phyloP scores from a whole-genome alignment of 106 monocot species.

The Ottelia alismoides region DNA sequence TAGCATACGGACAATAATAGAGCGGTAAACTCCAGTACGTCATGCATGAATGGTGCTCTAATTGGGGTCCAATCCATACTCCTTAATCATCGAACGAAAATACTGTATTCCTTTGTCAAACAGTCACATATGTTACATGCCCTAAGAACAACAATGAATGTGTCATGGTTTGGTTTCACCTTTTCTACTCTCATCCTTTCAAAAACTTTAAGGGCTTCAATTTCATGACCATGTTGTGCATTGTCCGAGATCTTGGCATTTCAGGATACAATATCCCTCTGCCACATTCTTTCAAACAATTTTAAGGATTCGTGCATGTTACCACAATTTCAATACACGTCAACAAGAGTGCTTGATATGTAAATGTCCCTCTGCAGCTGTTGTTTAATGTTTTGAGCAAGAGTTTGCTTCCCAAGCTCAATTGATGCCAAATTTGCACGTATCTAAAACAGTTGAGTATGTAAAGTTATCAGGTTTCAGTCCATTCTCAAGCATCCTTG shows the following conservation, averaged over 20 bases:
- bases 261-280: constrained; percentile 68
- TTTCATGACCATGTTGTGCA: constrained; percentile 56
- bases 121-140: constrained; percentile 79
- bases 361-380: constrained; percentile 43
- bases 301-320: constrained; percentile 50
- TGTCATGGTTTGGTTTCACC: constrained; percentile 54
- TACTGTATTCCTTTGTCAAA: constrained; percentile 41
- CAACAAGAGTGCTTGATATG: constrained; percentile 75
- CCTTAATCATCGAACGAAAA: constrained; percentile 42
- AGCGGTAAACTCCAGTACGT: no score
- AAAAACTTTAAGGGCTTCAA: constrained; percentile 53
- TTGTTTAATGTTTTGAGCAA: constrained; percentile 59
- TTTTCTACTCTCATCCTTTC: constrained; percentile 54
- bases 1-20: no score
- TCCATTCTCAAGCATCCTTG: constrained; percentile 40
- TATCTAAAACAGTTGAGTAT: constrained; percentile 71
- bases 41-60: constrained; percentile 92
- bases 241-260: constrained; percentile 81
- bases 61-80: constrained; percentile 55
- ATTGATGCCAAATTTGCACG: constrained; percentile 53
- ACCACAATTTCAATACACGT: constrained; percentile 93
- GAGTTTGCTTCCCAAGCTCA: constrained; percentile 67
- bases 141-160: constrained; percentile 71
- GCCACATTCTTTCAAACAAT: constrained; percentile 44
- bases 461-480: constrained; percentile 78